A percentile compares a stretch with the other conserved stretches of the same genome.
phyloP scores from a whole-genome alignment of 2,329 filamentous ascomycete genomes.

The Stachybotrys chlorohalonatus region DNA sequence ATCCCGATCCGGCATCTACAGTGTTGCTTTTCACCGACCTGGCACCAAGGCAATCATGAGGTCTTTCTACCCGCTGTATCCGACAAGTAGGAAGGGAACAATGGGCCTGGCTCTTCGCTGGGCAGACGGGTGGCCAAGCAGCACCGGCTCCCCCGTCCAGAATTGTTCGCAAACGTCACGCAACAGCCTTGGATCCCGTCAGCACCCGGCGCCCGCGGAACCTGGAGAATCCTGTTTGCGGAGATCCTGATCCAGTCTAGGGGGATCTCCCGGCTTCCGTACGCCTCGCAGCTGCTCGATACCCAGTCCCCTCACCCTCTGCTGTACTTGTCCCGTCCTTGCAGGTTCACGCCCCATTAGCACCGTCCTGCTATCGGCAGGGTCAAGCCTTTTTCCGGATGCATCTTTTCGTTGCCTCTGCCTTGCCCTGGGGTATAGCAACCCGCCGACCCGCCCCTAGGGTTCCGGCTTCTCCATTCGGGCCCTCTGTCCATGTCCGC shows the following conservation, averaged over 20 bases:
- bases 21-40: neutral
- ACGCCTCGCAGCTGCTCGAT: too few species aligned
- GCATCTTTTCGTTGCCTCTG: neutral
- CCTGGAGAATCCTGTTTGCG: neutral
- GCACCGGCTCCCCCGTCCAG: too few species aligned
- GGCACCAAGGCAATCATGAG: too few species aligned
- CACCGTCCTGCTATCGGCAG: neutral
- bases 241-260: neutral
- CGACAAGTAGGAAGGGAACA: too few species aligned
- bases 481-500: neutral
- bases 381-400: neutral
- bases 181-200: too few species aligned
- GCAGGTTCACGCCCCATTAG: neutral
- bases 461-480: neutral
- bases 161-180: too few species aligned
- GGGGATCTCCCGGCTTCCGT: neutral
- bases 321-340: too few species aligned
- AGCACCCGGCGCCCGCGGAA: neutral
- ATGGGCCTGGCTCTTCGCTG: neutral
- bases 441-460: neutral
- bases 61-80: too few species aligned
- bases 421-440: neutral
- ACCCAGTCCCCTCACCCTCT: too few species aligned
- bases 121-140: too few species aligned
- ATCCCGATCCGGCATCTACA: constrained; percentile 10